Evolutionary conservation across 2,329 filamentous ascomycete species (phyloP), one percentile per base, ranked within the genome.

Genomic region (Nemania serpens): DNA sequence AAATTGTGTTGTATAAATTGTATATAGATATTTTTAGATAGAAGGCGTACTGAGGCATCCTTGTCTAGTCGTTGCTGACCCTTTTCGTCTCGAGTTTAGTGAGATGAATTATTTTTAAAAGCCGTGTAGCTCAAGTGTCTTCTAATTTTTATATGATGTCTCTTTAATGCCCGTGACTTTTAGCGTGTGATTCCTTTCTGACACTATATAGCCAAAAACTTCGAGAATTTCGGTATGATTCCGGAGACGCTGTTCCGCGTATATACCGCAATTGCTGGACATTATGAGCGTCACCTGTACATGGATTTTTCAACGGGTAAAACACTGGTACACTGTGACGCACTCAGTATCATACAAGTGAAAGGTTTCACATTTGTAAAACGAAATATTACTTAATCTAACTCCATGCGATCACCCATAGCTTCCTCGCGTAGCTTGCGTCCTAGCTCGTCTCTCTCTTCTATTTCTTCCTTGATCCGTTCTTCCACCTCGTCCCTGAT

Each of bases 401-500:
- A 66, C 73, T 88, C 86, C 84, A 86, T 85, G 2, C 79, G 75
- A 12, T 79, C 78, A 12, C 84, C 86, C 2, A 86, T 68, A 1
- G 82, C 86, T 63, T 84, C 84, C 69, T 90, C 85, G 48, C 79
- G 79, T 15, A 80, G 76, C 65, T 75, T 80, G 58, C 86, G 80
- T 47, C 82, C 70, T 33, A 77, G 73, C 20, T 87, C 83, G 62
- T 88, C 81, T 64, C 78, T 81, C 58, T 87, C 85, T 55, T 88
- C 83, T 15, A 78, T 79, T 71, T 88, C 84, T 69, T 91, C 88
- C 67, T 85, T 86, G 50, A 91, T 75, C 65, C 83, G 79, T 55
- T 85, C 82, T 70, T 93, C 90, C 1, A 91, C 85, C 56, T 91
- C 85, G 59, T 89, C 85, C 65, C 90, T 80, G 11, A 91, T 81